Percentiles rank a stretch among this genome's conserved stretches.
phyloP scores from a whole-genome alignment of 768 basidiomycete genomes.

The Mycena sanguinolenta region DNA sequence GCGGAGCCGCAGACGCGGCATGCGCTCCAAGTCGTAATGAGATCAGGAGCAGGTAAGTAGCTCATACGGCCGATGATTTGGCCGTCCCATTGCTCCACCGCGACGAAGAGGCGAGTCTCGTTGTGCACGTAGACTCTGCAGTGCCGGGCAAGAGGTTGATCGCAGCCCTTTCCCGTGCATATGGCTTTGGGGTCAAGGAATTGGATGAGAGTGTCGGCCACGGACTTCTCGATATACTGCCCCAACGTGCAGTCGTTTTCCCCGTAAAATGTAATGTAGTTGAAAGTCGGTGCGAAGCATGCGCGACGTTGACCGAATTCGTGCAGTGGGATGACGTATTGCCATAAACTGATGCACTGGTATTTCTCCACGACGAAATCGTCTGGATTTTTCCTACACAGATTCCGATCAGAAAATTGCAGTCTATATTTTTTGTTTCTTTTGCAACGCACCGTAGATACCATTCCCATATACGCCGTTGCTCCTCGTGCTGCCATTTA shows the following conservation, averaged over 20 bases:
- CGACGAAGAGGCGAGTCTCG: slow-evolving; percentile 83
- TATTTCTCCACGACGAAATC: slow-evolving; percentile 94
- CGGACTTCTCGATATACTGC: slow-evolving; percentile 89
- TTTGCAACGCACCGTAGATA: slow-evolving; percentile 66
- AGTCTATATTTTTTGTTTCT: neutral
- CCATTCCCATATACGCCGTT: slow-evolving; percentile 95
- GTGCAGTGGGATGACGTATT: slow-evolving; percentile 82
- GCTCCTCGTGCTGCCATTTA: slow-evolving; percentile 88
- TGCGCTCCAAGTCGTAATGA: slow-evolving; percentile 91
- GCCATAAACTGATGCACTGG: slow-evolving; percentile 87
- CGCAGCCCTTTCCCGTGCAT: slow-evolving; percentile 88
- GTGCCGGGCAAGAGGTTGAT: slow-evolving; percentile 84
- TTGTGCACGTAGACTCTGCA: slow-evolving; percentile 94
- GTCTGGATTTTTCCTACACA: slow-evolving; percentile 73
- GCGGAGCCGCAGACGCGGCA: slow-evolving; percentile 85
- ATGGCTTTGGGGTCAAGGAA: slow-evolving; percentile 81
- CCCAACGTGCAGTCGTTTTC: slow-evolving; percentile 94
- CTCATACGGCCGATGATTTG: slow-evolving; percentile 73
- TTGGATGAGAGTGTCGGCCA: slow-evolving; percentile 75
- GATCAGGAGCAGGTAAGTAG: slow-evolving; percentile 72
- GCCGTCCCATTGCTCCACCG: slow-evolving; percentile 90
- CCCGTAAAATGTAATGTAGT: slow-evolving; percentile 90
- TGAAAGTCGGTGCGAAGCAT: slow-evolving; percentile 81
- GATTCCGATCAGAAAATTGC: neutral
- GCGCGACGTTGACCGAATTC: slow-evolving; percentile 77